Conservation (phyloP, 2,329 filamentous ascomycete species). For the Sporothrix phasma region DNA sequence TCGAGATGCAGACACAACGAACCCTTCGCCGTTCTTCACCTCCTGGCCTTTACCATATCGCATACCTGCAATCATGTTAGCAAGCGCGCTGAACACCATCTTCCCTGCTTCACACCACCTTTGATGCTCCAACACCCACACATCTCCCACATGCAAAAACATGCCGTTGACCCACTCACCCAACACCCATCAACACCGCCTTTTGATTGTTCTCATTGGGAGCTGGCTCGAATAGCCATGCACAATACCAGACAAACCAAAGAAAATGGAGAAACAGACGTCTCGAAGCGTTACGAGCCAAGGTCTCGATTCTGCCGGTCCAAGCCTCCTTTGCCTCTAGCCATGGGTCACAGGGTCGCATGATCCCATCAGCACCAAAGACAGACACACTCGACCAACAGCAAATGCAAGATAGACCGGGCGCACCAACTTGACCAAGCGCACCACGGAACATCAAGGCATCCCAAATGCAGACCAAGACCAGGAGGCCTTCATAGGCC, state of each 20-base stretch:
- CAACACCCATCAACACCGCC: constrained; percentile 8
- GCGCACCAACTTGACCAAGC: neutral
- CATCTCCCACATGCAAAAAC: neutral
- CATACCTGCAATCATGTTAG: neutral
- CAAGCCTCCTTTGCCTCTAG: neutral
- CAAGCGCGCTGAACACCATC: neutral
- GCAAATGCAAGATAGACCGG: neutral
- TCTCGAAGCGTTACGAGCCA: neutral
- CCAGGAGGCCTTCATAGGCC: neutral
- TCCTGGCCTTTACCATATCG: neutral
- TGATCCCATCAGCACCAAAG: constrained; percentile 2
- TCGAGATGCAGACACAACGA: neutral
- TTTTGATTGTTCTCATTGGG: neutral
- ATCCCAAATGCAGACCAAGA: neutral
- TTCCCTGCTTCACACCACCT: constrained; percentile 1
- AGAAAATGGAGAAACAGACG: neutral
- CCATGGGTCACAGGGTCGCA: neutral
- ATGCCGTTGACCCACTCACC: constrained; percentile 5
- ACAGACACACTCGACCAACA: constrained; percentile 4
- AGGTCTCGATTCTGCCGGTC: neutral
- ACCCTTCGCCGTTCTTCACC: neutral
- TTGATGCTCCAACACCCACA: neutral
- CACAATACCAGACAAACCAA: neutral
- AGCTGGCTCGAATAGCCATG: neutral
- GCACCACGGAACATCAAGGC: neutral